Conservation (phyloP, 176 grass and related monocot genomes). For the Saccharum spontaneum region DNA sequence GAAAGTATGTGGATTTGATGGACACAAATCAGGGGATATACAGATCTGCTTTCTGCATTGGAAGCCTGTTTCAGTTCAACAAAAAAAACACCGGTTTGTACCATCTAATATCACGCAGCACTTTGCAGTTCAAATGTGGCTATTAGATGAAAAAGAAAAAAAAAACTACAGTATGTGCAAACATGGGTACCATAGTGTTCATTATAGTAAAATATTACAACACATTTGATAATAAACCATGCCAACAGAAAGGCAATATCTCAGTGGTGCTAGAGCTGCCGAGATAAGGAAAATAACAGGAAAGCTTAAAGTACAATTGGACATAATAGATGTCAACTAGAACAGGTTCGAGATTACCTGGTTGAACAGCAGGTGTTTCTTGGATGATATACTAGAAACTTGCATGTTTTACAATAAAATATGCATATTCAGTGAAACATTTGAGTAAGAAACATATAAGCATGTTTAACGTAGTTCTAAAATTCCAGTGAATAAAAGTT, state of each 20-base stretch:
- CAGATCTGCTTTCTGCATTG: constrained; percentile 11
- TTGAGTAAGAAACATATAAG: not conserved
- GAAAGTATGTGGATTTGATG: not conserved
- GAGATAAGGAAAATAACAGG: too few relatives aligned
- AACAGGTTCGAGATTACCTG: too few relatives aligned
- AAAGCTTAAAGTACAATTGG: too few relatives aligned
- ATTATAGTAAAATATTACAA: not conserved
- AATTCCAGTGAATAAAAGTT: not conserved
- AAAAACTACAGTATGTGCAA: not conserved
- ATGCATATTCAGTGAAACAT: not conserved
- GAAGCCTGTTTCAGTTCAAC: constrained; percentile 7
- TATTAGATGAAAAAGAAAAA: not conserved
- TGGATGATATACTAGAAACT: not conserved
- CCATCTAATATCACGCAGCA: not conserved
- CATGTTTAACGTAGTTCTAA: not conserved
- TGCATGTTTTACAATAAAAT: not conserved
- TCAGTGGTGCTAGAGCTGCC: too few relatives aligned
- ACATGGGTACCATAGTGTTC: not conserved
- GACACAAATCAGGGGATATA: too few relatives aligned
- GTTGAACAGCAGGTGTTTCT: not conserved
- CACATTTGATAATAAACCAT: too few relatives aligned
- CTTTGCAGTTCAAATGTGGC: not conserved
- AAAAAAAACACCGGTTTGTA: not conserved
- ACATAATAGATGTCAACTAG: too few relatives aligned
- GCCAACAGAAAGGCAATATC: too few relatives aligned